A percentile compares a stretch with the other conserved stretches of the same genome.
phyloP scores from a whole-genome alignment of 2,329 filamentous ascomycete genomes.

The Lojkania enalia region DNA sequence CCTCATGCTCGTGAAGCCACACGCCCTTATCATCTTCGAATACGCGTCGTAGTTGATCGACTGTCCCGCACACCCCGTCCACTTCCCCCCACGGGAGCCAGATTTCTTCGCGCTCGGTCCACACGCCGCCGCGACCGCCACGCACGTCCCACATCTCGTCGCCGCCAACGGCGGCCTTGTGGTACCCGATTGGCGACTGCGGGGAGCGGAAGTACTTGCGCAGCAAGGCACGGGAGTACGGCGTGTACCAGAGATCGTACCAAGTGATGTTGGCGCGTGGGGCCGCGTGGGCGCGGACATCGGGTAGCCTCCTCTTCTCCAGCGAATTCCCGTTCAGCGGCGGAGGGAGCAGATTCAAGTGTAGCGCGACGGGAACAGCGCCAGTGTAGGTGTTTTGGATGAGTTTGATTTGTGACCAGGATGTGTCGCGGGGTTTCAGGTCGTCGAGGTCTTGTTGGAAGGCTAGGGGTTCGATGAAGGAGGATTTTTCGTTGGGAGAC shows the following conservation, averaged over 20 bases:
- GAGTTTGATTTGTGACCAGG: constrained; percentile 51
- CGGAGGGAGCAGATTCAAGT: constrained; percentile 31
- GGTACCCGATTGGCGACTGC: constrained; percentile 48
- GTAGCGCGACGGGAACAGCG: constrained; percentile 51
- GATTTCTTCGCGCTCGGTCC: constrained; percentile 52
- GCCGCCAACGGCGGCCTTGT: constrained; percentile 51
- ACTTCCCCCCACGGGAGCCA: constrained; percentile 57
- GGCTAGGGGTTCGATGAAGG: constrained; percentile 36
- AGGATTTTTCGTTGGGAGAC: constrained; percentile 30
- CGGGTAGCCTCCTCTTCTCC: background rate
- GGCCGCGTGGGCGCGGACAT: constrained; percentile 17
- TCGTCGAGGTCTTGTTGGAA: constrained; percentile 43
- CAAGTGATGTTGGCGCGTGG: constrained; percentile 41
- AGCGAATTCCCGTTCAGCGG: background rate
- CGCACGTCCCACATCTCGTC: constrained; percentile 54
- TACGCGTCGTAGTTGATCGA: constrained; percentile 47
- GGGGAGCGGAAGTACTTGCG: constrained; percentile 53
- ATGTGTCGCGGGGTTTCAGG: constrained; percentile 46
- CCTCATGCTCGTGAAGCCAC: constrained; percentile 39
- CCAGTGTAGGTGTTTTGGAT: constrained; percentile 54
- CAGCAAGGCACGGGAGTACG: constrained; percentile 53
- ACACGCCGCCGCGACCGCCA: constrained; percentile 58
- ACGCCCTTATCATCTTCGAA: constrained; percentile 54
- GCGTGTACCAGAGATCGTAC: constrained; percentile 55
- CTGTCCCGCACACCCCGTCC: constrained; percentile 38